These are phyloP conservation scores for Fraxinus excelsior DNA, from an alignment of 257 asterid genomes.

Conservation along the genomic window DNA sequence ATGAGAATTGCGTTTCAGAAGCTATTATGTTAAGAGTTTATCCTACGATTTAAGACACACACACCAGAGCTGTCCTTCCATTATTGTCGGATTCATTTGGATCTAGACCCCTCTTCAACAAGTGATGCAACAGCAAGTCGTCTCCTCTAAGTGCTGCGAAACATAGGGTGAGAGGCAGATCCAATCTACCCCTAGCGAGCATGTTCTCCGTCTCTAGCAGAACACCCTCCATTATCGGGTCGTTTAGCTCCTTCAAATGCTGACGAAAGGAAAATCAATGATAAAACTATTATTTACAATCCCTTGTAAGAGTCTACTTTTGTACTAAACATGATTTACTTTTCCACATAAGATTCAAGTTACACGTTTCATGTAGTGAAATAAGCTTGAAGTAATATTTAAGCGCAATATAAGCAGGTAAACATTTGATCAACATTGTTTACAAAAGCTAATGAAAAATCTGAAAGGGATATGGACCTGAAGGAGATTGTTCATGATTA, in stretches of 20 bases:
- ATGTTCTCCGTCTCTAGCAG: constrained; percentile 77
- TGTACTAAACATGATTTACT: background rate
- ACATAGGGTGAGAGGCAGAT: constrained; percentile 83
- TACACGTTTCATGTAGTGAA: background rate
- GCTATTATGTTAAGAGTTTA: background rate
- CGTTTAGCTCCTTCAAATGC: constrained; percentile 78
- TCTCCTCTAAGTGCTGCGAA: constrained; percentile 92
- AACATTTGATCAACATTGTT: background rate
- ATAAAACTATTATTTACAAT: background rate
- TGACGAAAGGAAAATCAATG: constrained; percentile 29
- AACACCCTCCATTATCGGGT: constrained; percentile 91
- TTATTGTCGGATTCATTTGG: constrained; percentile 77
- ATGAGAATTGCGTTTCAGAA: background rate
- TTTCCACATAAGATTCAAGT: background rate
- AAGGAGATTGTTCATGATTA: constrained; percentile 86
- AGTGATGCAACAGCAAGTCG: constrained; percentile 73
- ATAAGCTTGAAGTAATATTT: background rate
- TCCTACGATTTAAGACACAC: constrained; percentile 12
- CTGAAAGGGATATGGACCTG: constrained; percentile 46
- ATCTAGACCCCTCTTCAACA: constrained; percentile 88
- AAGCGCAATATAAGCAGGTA: background rate
- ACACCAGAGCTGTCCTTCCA: constrained; percentile 77
- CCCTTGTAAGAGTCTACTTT: background rate
- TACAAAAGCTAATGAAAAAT: background rate
- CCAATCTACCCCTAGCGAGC: constrained; percentile 94